Base-by-base conservation (phyloP, 352 stramenopile species). In the Phytophthora parvispora region DNA sequence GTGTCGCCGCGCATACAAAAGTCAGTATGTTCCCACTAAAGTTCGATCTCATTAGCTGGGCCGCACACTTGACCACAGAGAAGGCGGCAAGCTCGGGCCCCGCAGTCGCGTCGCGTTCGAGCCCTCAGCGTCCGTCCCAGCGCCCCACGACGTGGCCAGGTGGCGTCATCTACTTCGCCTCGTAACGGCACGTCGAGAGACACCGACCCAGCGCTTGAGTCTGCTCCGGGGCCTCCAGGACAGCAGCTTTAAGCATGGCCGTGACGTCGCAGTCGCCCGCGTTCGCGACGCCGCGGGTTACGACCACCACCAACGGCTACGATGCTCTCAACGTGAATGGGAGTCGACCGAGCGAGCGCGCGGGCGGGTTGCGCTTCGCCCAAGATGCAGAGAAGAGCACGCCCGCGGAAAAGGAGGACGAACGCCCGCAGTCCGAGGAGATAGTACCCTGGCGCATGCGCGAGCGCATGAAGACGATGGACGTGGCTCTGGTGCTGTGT, bases 401-500 rank as follows among this genome's bases (percentile, higher is more conserved):
- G n/a, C 18, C 31, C 6, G 53, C 72, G 7, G 74, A 72, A n/a
- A 64, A 63, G 27, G 55, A 81, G 34, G 64, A 74, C 47, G 57
- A 66, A 9, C 43, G 64, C 29, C 64, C 64, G 2, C 47, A 79
- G 10, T 7, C 75, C 1, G 50, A 83, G 4, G 81, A 89, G 22
- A 89, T 94, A 60, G 82, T 90, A 52, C 85, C 89, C 7, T 97
- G 89, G 89, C 83, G 89, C 29, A 97, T 95, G 86, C 84, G 86
- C 45, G 88, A 95, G 58, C 87, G 89, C 61, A 94, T 97, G 86
- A 97, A 97, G 75, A 97, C 87, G 29, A 97, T 97, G 89, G 89
- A 97, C 56, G 95, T 99, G 18, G 98, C 91, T 36, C 84, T 99
- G 6, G 94, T 99, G 48, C 77, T 99, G 34, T 99, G 97, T 66